Percentiles rank a stretch among this genome's conserved stretches.
Conservation (phyloP, 2,329 filamentous ascomycete species). For the Epichloe baconii region DNA sequence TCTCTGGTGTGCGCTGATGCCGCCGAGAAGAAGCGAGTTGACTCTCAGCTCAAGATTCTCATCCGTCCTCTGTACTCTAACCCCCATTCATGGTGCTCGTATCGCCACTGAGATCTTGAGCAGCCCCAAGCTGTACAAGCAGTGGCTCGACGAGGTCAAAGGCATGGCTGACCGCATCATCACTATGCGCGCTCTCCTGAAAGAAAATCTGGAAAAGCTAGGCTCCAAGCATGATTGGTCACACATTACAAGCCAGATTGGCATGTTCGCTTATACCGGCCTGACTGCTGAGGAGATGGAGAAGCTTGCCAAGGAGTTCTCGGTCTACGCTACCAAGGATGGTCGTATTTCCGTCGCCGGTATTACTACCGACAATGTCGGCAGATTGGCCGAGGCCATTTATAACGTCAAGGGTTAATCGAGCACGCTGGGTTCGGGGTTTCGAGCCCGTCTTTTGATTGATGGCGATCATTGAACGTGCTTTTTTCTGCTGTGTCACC, state of each 20-base stretch:
- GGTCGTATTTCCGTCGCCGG: constrained; percentile 77
- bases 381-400: constrained; percentile 69
- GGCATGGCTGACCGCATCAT: constrained; percentile 99
- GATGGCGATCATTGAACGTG: not conserved
- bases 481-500: no score
- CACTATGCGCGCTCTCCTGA: constrained; percentile 88
- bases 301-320: constrained; percentile 81
- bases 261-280: constrained; percentile 99
- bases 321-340: constrained; percentile 93
- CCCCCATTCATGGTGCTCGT: constrained; percentile 91
- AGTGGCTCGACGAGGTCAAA: constrained; percentile 96
- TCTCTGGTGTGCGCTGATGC: constrained; percentile 74
- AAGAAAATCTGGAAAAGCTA: constrained; percentile 87
- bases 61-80: constrained; percentile 97
- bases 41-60: constrained; percentile 96
- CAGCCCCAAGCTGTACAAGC: constrained; percentile 69
- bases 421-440: not conserved
- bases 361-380: constrained; percentile 69
- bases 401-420: constrained; percentile 64
- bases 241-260: constrained; percentile 97
- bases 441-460: not conserved
- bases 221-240: constrained; percentile 97
- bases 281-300: constrained; percentile 88
- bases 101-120: constrained; percentile 88
- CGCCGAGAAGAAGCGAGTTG: constrained; percentile 89